Conservation (phyloP, 2,329 filamentous ascomycete genomes). For the Ilyonectria mors-panacis region DNA sequence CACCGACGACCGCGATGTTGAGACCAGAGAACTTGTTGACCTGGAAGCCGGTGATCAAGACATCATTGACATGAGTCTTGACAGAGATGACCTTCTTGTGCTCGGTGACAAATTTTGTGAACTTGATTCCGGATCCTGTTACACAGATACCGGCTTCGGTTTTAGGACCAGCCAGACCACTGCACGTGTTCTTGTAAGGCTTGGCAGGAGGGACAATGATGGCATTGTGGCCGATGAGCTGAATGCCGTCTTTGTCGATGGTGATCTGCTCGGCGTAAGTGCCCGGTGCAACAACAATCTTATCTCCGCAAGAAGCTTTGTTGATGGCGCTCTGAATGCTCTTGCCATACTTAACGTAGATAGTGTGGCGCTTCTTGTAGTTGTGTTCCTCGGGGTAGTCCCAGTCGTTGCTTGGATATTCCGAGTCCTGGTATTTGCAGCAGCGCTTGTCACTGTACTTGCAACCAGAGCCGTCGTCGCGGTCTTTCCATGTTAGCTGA, state of each 20-base stretch:
- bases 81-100: conserved; percentile 50
- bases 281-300: conserved; percentile 51
- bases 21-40: conserved; percentile 51
- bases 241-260: conserved; percentile 52
- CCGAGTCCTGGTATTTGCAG: conserved; percentile 10
- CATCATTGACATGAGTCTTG: conserved; percentile 45
- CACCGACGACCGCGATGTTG: conserved; percentile 54
- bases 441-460: conserved; percentile 31
- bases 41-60: conserved; percentile 51
- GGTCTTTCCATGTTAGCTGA: conserved; percentile 23
- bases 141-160: conserved; percentile 53
- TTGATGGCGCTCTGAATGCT: conserved; percentile 51
- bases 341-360: conserved; percentile 32
- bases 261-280: conserved; percentile 53
- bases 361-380: conserved; percentile 19
- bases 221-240: conserved; percentile 48
- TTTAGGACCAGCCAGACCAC: conserved; percentile 46
- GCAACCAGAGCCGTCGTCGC: conserved; percentile 12
- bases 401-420: neutral
- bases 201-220: conserved; percentile 45
- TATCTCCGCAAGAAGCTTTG: conserved; percentile 45
- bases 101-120: conserved; percentile 45
- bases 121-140: conserved; percentile 45
- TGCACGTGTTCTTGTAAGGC: conserved; percentile 48
- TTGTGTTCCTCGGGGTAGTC: neutral